A percentile compares a stretch with the other conserved stretches of the same genome.
phyloP scores from a whole-genome alignment of 2,329 filamentous ascomycete species.

The Claviceps sp. region DNA sequence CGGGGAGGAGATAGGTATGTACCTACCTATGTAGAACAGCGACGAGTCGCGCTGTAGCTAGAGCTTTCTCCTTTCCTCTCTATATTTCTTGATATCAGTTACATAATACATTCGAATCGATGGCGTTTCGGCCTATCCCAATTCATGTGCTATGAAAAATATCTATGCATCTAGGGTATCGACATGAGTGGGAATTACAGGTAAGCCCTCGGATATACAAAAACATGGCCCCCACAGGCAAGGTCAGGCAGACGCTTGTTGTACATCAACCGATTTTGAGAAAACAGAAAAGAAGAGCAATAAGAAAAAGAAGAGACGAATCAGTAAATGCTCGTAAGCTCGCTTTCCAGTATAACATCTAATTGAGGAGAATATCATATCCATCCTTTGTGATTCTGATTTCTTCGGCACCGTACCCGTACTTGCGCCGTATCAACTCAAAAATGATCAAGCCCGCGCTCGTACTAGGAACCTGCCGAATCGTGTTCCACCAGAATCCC shows the following conservation, averaged over 20 bases:
- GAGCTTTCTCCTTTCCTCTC: too few relatives aligned
- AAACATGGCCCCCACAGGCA: background rate
- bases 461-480: constrained; percentile 63
- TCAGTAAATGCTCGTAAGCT: too few relatives aligned
- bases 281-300: background rate
- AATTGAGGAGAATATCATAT: constrained; percentile 52
- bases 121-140: background rate
- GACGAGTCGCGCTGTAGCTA: too few relatives aligned
- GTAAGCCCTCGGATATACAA: background rate
- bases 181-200: background rate
- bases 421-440: constrained; percentile 61
- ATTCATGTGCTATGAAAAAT: background rate
- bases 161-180: background rate
- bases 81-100: too few relatives aligned
- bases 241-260: background rate
- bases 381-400: constrained; percentile 54
- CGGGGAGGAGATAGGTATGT: too few relatives aligned
- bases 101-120: too few relatives aligned
- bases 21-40: too few relatives aligned
- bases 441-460: constrained; percentile 68
- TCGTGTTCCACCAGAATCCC: constrained; percentile 59
- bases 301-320: background rate
- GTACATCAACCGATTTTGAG: background rate
- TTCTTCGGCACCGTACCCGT: constrained; percentile 47
- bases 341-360: background rate